Percentiles rank a stretch among this genome's conserved stretches.
Evolutionary conservation across 805 yeast genomes (phyloP).

Genomic region (Saturnispora saitoi): DNA sequence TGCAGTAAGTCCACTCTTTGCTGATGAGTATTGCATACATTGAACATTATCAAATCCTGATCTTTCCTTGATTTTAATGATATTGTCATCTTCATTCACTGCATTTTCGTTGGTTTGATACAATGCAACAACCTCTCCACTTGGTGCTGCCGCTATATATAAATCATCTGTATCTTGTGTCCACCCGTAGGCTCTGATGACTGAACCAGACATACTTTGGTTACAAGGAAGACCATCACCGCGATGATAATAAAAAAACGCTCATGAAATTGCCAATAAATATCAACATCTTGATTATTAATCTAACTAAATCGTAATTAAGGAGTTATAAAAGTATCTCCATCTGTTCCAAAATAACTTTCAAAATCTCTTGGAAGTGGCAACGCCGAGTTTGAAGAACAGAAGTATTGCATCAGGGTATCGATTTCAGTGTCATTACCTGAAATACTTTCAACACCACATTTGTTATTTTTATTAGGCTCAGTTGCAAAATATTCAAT

Average conservation of each 20-base stretch:
- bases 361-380: background rate
- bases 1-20: constrained; percentile 50
- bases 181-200: constrained; percentile 55
- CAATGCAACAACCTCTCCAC: constrained; percentile 70
- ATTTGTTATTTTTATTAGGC: background rate
- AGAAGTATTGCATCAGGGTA: background rate
- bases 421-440: constrained; percentile 4
- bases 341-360: background rate
- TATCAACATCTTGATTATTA: background rate
- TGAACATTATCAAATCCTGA: constrained; percentile 63
- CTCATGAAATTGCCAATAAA: background rate
- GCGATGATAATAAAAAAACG: background rate
- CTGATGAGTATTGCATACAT: constrained; percentile 54
- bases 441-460: background rate
- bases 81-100: constrained; percentile 37
- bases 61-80: constrained; percentile 43
- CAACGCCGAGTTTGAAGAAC: background rate
- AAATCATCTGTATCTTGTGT: constrained; percentile 45
- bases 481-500: background rate
- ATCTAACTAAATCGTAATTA: too few species aligned
- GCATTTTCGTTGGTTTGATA: constrained; percentile 43
- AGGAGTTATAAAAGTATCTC: background rate
- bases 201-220: constrained; percentile 45
- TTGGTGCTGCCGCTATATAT: constrained; percentile 62
- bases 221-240: background rate